Percentiles rank a stretch among this genome's conserved stretches.
Evolutionary conservation across 2,329 filamentous ascomycete genomes (phyloP).

Genomic region (Rutstroemia sydowiana): DNA sequence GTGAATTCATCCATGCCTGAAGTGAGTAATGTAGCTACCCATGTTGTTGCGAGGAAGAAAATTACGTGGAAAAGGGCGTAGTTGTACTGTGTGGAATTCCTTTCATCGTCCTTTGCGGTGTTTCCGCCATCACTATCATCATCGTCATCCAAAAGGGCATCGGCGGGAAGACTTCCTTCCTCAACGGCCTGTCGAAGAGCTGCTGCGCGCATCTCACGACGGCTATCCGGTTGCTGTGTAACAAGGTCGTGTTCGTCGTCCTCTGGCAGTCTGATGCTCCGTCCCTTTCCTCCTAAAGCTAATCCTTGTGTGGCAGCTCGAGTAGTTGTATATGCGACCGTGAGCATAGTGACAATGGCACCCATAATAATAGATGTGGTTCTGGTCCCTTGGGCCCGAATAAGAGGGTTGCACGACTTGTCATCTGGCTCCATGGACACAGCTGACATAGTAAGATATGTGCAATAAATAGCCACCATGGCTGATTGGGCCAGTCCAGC

Average conservation of each 20-base stretch:
- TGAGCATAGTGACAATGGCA: conserved; percentile 92
- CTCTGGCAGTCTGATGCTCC: conserved; percentile 53
- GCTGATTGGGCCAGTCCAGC: conserved; percentile 95
- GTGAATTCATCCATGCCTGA: conserved; percentile 65
- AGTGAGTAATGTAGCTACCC: conserved; percentile 86
- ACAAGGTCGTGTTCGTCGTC: conserved; percentile 84
- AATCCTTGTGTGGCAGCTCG: conserved; percentile 88
- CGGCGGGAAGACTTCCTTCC: conserved; percentile 84
- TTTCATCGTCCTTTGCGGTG: conserved; percentile 76
- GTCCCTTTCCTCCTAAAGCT: conserved; percentile 58
- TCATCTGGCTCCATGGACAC: conserved; percentile 98
- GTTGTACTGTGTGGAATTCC: conserved; percentile 85
- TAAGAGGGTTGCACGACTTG: conserved; percentile 85
- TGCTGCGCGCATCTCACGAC: conserved; percentile 87
- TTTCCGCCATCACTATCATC: conserved; percentile 53
- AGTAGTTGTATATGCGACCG: conserved; percentile 95
- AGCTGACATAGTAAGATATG: conserved; percentile 95
- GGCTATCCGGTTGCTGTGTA: conserved; percentile 69
- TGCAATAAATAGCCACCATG: conserved; percentile 97
- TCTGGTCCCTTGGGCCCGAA: conserved; percentile 77
- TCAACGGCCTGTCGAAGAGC: conserved; percentile 87
- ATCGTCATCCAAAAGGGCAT: conserved; percentile 70
- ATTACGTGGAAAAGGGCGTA: conserved; percentile 96
- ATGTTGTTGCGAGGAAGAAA: conserved; percentile 91
- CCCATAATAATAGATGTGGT: conserved; percentile 88